phyloP scores from a whole-genome alignment of 2,329 filamentous ascomycete genomes.

The Metarhizium anisopliae region DNA sequence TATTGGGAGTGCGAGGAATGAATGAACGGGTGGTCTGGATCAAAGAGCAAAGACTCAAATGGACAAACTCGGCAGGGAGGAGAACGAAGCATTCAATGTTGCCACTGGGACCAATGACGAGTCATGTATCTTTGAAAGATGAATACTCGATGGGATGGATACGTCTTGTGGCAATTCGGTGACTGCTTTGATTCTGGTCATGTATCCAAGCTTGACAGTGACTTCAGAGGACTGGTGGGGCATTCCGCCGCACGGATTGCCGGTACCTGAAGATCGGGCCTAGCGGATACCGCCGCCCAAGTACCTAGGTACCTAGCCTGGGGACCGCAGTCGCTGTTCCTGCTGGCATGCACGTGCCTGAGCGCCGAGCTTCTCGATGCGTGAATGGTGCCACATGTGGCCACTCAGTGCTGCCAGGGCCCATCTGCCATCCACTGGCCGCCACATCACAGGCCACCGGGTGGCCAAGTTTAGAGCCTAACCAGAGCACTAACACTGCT shows the following conservation, averaged over 20 bases:
- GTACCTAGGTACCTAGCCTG: background rate
- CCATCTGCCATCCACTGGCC: background rate
- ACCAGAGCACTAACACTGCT: background rate
- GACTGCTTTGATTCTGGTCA: no score
- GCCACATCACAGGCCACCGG: conserved; percentile 1
- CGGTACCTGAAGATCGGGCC: background rate
- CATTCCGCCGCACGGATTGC: background rate
- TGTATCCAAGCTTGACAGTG: no score
- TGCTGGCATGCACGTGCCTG: background rate
- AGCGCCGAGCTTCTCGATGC: background rate
- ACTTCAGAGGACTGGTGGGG: no score
- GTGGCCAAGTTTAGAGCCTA: background rate
- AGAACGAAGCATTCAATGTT: background rate
- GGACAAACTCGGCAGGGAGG: background rate
- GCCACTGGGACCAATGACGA: no score
- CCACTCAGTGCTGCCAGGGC: background rate
- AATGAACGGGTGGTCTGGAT: background rate
- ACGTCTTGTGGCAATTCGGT: no score
- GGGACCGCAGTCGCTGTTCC: background rate
- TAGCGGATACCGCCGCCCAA: no score
- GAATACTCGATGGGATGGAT: no score
- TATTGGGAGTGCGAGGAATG: background rate
- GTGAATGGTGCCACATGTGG: background rate
- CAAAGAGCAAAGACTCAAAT: background rate
- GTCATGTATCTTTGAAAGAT: no score